A percentile compares a stretch with the other conserved stretches of the same genome.
phyloP scores from a whole-genome alignment of 1,284 basidiomycete species.

The Acaromyces ingoldii region DNA sequence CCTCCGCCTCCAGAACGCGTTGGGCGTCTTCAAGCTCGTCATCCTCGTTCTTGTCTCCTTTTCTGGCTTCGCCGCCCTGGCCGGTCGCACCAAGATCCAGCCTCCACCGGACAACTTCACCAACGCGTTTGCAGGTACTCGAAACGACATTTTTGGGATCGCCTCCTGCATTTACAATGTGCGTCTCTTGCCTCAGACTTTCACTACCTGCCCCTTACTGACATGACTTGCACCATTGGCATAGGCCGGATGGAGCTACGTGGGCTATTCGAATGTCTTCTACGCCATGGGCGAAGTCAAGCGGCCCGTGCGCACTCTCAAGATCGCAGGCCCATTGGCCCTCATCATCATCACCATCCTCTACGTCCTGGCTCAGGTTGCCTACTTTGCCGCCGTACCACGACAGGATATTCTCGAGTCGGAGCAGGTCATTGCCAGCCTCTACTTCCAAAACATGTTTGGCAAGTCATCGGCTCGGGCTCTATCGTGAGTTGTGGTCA shows the following conservation, averaged over 20 bases:
- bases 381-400: slow-evolving; percentile 55
- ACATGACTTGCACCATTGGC: no score
- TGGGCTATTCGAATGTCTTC: slow-evolving; percentile 60
- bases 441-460: slow-evolving; percentile 61
- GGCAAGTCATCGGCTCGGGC: slow-evolving; percentile 56
- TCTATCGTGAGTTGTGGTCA: no score
- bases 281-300: slow-evolving; percentile 60
- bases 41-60: slow-evolving; percentile 60
- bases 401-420: slow-evolving; percentile 56
- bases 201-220: not conserved
- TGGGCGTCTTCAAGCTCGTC: slow-evolving; percentile 64
- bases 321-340: slow-evolving; percentile 60
- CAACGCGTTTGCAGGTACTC: slow-evolving; percentile 58
- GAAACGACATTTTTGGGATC: slow-evolving; percentile 52
- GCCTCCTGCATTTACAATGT: slow-evolving; percentile 40
- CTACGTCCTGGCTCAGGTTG: slow-evolving; percentile 57
- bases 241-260: slow-evolving; percentile 61
- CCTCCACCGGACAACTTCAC: slow-evolving; percentile 57
- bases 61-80: slow-evolving; percentile 59
- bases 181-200: not conserved
- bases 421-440: slow-evolving; percentile 58
- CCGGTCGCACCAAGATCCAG: slow-evolving; percentile 54
- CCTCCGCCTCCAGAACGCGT: slow-evolving; percentile 62
- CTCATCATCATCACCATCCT: slow-evolving; percentile 56
- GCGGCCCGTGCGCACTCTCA: slow-evolving; percentile 56